Conservation (phyloP, 2,329 filamentous ascomycete species). For the Beauveria brongniartii region DNA sequence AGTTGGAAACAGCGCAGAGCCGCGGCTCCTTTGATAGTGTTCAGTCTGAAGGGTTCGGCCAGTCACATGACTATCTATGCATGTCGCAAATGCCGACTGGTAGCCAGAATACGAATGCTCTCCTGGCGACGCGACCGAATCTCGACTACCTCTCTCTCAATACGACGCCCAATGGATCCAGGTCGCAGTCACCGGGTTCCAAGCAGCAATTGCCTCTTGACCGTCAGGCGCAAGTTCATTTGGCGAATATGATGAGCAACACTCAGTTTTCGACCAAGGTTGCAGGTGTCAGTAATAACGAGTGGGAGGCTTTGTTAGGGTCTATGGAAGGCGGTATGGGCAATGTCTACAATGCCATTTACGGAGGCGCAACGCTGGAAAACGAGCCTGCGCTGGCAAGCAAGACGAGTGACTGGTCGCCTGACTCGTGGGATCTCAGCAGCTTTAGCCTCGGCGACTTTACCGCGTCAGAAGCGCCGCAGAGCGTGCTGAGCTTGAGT, state of each 20-base stretch:
- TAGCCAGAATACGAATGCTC: slow-evolving; percentile 21
- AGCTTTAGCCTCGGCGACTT: slow-evolving; percentile 44
- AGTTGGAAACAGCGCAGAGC: slow-evolving; percentile 32
- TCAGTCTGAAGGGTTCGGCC: slow-evolving; percentile 24
- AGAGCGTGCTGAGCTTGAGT: slow-evolving; percentile 48
- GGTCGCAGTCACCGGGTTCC: slow-evolving; percentile 40
- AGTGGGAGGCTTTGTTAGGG: slow-evolving; percentile 77
- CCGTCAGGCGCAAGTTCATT: slow-evolving; percentile 18
- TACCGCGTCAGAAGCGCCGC: slow-evolving; percentile 31
- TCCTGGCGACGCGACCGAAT: slow-evolving; percentile 32
- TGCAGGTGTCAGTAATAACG: slow-evolving; percentile 48
- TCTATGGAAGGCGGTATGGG: slow-evolving; percentile 71
- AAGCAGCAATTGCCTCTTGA: slow-evolving; percentile 16
- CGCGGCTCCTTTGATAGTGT: slow-evolving; percentile 42
- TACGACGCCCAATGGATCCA: slow-evolving; percentile 38
- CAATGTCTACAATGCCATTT: slow-evolving; percentile 80
- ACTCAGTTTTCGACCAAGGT: slow-evolving; percentile 22
- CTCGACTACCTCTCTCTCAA: slow-evolving; percentile 52
- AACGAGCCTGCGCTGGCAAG: slow-evolving; percentile 37
- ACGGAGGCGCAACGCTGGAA: slow-evolving; percentile 52
- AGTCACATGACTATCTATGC: slow-evolving; percentile 42
- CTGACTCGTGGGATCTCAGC: slow-evolving; percentile 48
- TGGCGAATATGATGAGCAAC: slow-evolving; percentile 19
- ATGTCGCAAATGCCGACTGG: slow-evolving; percentile 35
- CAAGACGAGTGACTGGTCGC: slow-evolving; percentile 42